Percentiles rank a stretch among this genome's conserved stretches.
phyloP scores from a whole-genome alignment of 2,329 filamentous ascomycete genomes.

The Pseudodiploospora longispora region DNA sequence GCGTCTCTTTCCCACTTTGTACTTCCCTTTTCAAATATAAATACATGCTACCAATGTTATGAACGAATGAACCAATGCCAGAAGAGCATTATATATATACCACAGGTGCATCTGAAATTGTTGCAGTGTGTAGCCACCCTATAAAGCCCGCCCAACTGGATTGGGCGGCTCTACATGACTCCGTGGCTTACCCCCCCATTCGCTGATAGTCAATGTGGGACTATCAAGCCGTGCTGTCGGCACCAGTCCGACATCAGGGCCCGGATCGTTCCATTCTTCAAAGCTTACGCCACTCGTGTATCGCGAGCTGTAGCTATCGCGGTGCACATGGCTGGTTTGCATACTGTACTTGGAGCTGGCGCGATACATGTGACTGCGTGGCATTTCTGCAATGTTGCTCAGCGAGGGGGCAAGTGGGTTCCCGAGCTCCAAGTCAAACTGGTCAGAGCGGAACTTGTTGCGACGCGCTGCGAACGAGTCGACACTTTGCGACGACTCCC shows the following conservation, averaged over 20 bases:
- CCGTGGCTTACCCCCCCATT: no score
- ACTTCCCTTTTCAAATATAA: no score
- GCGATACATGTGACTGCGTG: constrained; percentile 9
- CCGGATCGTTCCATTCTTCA: constrained; percentile 40
- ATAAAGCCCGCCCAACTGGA: no score
- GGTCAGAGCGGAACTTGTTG: constrained; percentile 54
- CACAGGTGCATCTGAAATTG: no score
- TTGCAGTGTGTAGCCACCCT: no score
- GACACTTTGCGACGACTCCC: constrained; percentile 31
- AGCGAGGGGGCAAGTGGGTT: constrained; percentile 11
- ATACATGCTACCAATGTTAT: no score
- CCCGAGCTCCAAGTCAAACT: constrained; percentile 52
- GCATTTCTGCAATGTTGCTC: constrained; percentile 13
- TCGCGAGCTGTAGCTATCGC: constrained; percentile 28
- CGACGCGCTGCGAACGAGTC: constrained; percentile 37
- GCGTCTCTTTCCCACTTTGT: no score
- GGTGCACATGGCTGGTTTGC: constrained; percentile 16
- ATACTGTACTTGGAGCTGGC: constrained; percentile 36
- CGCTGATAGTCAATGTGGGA: constrained; percentile 9
- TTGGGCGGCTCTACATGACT: no score
- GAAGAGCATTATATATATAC: no score
- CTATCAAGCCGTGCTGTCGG: constrained; percentile 21
- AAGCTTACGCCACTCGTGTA: constrained; percentile 46
- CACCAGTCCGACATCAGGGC: constrained; percentile 42
- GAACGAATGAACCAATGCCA: no score